These are phyloP conservation scores for Colletotrichum phormii DNA, from an alignment of 2,329 filamentous ascomycete species.

Conservation along the genomic window DNA sequence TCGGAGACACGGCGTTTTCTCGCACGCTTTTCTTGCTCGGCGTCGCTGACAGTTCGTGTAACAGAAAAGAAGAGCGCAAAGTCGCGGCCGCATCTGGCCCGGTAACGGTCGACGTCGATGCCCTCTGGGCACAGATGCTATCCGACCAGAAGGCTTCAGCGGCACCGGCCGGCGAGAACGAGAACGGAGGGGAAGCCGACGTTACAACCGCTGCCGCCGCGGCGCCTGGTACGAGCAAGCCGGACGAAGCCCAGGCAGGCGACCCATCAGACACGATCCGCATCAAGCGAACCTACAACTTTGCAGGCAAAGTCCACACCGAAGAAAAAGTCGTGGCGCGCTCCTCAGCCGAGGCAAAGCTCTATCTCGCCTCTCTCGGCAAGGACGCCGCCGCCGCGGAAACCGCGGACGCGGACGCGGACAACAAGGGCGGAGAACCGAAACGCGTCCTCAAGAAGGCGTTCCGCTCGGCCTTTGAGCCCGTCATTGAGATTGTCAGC, in stretches of 20 bases:
- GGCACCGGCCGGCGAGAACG: slow-evolving; percentile 20
- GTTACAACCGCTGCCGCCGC: neutral
- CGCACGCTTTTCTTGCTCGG: neutral
- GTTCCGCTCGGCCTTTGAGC: slow-evolving; percentile 73
- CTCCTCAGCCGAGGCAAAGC: slow-evolving; percentile 73
- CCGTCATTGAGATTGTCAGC: slow-evolving; percentile 54
- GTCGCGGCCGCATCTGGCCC: slow-evolving; percentile 64
- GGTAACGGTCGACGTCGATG: slow-evolving; percentile 78
- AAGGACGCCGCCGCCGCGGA: slow-evolving; percentile 42
- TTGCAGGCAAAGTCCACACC: slow-evolving; percentile 77
- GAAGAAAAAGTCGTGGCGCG: slow-evolving; percentile 77
- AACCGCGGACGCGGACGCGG: slow-evolving; percentile 33
- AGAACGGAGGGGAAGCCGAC: slow-evolving; percentile 31
- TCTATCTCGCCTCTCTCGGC: slow-evolving; percentile 68
- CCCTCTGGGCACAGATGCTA: slow-evolving; percentile 76
- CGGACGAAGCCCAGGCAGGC: slow-evolving; percentile 37
- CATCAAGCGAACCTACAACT: slow-evolving; percentile 80
- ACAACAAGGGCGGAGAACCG: slow-evolving; percentile 34
- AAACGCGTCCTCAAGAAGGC: slow-evolving; percentile 64
- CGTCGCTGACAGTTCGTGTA: neutral
- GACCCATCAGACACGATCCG: slow-evolving; percentile 61
- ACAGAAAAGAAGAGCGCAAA: slow-evolving; percentile 68
- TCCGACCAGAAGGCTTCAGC: slow-evolving; percentile 47
- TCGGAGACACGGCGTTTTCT: neutral
- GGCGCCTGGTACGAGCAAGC: slow-evolving; percentile 3